These are phyloP conservation scores for Aspergillus jensenii DNA, from an alignment of 2,329 filamentous ascomycete species.

Conservation along the genomic window DNA sequence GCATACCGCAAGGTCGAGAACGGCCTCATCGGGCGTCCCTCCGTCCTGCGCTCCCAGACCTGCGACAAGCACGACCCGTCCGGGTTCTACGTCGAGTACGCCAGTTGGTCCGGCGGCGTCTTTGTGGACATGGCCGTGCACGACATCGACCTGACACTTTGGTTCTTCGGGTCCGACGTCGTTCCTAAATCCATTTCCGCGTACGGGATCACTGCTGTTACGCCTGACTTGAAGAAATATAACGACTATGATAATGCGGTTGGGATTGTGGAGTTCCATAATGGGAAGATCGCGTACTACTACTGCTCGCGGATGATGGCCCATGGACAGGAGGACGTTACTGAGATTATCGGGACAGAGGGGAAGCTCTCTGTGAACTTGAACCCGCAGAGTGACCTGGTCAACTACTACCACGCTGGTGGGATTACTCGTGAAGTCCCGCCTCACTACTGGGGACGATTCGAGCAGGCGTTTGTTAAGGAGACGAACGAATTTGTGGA, in stretches of 20 bases:
- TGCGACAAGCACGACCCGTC: slow-evolving; percentile 65
- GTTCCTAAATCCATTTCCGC: slow-evolving; percentile 57
- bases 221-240: slow-evolving; percentile 57
- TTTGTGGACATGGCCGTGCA: slow-evolving; percentile 72
- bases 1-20: slow-evolving; percentile 55
- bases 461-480: slow-evolving; percentile 63
- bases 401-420: slow-evolving; percentile 55
- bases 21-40: slow-evolving; percentile 60
- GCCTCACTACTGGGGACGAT: slow-evolving; percentile 63
- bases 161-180: slow-evolving; percentile 60
- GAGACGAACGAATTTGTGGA: slow-evolving; percentile 66
- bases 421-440: slow-evolving; percentile 63
- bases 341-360: slow-evolving; percentile 66
- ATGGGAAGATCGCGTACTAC: slow-evolving; percentile 63
- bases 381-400: slow-evolving; percentile 56
- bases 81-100: slow-evolving; percentile 68
- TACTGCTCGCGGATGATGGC: slow-evolving; percentile 68
- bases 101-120: slow-evolving; percentile 64
- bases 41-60: slow-evolving; percentile 64
- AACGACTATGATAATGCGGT: slow-evolving; percentile 64
- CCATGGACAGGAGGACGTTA: slow-evolving; percentile 65
- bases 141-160: slow-evolving; percentile 66
- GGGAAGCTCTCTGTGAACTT: slow-evolving; percentile 64
- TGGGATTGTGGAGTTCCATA: slow-evolving; percentile 66
- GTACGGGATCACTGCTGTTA: slow-evolving; percentile 59